Evolutionary conservation across 2,329 filamentous ascomycete species (phyloP).

Genomic region (Pseudogymnoascus sp.): DNA sequence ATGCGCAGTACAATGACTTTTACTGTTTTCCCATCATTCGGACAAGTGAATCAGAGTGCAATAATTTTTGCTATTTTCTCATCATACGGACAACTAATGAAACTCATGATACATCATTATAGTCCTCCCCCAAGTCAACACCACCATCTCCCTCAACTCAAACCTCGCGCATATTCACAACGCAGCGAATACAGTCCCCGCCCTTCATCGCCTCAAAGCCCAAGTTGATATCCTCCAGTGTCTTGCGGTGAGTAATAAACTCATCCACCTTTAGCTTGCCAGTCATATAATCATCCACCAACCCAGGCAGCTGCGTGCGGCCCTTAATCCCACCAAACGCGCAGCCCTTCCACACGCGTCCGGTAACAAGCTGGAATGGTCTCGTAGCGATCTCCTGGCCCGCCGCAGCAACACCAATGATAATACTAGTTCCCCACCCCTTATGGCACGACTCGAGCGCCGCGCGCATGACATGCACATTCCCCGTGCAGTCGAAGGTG

Average conservation of each 20-base stretch:
- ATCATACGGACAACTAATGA: not conserved
- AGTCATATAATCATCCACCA: conserved; percentile 82
- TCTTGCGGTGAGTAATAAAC: conserved; percentile 95
- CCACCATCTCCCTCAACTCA: not conserved
- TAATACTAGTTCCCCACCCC: conserved; percentile 96
- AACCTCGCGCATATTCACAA: conserved; percentile 54
- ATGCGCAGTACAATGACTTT: not conserved
- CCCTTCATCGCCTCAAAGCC: conserved; percentile 93
- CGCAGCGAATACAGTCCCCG: conserved; percentile 93
- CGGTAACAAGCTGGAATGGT: conserved; percentile 97
- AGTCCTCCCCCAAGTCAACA: not conserved
- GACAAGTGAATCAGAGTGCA: not conserved
- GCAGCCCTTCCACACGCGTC: conserved; percentile 94
- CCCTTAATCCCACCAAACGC: conserved; percentile 98
- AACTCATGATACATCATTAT: conserved; percentile 1
- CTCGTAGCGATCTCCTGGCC: conserved; percentile 92
- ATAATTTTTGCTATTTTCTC: not conserved
- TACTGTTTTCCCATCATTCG: not conserved
- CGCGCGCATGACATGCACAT: conserved; percentile 89
- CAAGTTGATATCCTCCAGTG: conserved; percentile 72
- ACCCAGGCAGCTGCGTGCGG: conserved; percentile 76
- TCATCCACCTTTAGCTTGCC: conserved; percentile 96
- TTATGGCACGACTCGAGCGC: conserved; percentile 98
- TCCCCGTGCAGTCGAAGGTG: conserved; percentile 98
- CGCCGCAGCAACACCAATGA: conserved; percentile 94